phyloP scores from a whole-genome alignment of 2,329 filamentous ascomycete species.

The Graphiopsis chlorocephala region DNA sequence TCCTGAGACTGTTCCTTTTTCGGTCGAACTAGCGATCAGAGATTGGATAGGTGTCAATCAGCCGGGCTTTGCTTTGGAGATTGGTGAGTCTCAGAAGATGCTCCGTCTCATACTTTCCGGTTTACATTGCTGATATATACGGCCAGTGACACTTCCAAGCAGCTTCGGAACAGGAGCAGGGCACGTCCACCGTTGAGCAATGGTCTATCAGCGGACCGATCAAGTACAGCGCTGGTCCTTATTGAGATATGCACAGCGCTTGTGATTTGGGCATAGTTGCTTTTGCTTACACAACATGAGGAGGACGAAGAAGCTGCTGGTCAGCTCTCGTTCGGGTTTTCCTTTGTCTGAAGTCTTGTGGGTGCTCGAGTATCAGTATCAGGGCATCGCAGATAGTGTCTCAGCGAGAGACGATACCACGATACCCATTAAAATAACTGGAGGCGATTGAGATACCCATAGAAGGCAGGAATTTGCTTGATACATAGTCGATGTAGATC shows the following conservation, averaged over 20 bases:
- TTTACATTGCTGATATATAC: background rate
- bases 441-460: background rate
- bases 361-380: background rate
- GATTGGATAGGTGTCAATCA: background rate
- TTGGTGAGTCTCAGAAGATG: background rate
- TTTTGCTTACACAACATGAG: background rate
- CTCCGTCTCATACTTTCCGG: background rate
- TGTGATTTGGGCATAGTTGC: background rate
- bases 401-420: background rate
- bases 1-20: background rate
- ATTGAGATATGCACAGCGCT: background rate
- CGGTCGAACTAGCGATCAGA: constrained; percentile 6
- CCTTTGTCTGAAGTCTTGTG: background rate
- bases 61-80: constrained; percentile 3
- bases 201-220: background rate
- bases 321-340: background rate
- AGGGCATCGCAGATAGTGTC: background rate
- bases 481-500: background rate
- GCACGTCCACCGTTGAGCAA: background rate
- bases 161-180: constrained; percentile 2
- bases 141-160: background rate
- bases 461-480: background rate
- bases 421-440: background rate
- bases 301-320: background rate
- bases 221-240: background rate